These are phyloP conservation scores for Botrytis pseudocinerea DNA, from an alignment of 2,329 filamentous ascomycete genomes.

Conservation along the genomic window DNA sequence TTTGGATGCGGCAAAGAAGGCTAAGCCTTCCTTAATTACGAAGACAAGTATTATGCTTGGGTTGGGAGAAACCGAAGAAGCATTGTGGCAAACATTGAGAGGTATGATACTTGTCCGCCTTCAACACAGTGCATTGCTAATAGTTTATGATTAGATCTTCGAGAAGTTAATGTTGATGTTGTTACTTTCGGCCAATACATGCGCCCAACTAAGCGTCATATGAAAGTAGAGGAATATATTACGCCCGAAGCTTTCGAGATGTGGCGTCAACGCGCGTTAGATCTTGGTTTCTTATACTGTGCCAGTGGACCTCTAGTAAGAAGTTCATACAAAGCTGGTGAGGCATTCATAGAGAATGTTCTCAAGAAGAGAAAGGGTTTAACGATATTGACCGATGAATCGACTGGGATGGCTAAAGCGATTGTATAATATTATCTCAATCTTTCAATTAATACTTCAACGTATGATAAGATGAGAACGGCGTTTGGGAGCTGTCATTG, in stretches of 20 bases:
- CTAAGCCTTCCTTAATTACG: constrained; percentile 78
- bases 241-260: constrained; percentile 88
- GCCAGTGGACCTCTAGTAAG: constrained; percentile 90
- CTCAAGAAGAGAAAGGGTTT: constrained; percentile 48
- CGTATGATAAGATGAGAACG: constrained; percentile 8
- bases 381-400: constrained; percentile 36
- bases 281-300: constrained; percentile 96
- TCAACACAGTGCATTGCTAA: constrained; percentile 23
- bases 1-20: constrained; percentile 76
- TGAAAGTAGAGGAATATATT: constrained; percentile 94
- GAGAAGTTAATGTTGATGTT: constrained; percentile 81
- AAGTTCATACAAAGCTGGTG: constrained; percentile 96
- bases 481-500: constrained; percentile 12
- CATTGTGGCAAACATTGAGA: constrained; percentile 76
- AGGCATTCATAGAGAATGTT: constrained; percentile 98
- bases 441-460: constrained; percentile 14
- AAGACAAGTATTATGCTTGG: constrained; percentile 99
- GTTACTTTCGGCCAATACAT: constrained; percentile 99
- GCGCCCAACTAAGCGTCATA: constrained; percentile 96
- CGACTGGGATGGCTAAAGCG: constrained; percentile 37
- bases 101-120: constrained; percentile 48
- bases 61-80: constrained; percentile 85
- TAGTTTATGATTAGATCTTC: constrained; percentile 60
- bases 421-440: constrained; percentile 25
- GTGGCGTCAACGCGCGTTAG: constrained; percentile 86